Evolutionary conservation across 2,329 filamentous ascomycete species (phyloP).

Genomic region (Curvularia spicifera): DNA sequence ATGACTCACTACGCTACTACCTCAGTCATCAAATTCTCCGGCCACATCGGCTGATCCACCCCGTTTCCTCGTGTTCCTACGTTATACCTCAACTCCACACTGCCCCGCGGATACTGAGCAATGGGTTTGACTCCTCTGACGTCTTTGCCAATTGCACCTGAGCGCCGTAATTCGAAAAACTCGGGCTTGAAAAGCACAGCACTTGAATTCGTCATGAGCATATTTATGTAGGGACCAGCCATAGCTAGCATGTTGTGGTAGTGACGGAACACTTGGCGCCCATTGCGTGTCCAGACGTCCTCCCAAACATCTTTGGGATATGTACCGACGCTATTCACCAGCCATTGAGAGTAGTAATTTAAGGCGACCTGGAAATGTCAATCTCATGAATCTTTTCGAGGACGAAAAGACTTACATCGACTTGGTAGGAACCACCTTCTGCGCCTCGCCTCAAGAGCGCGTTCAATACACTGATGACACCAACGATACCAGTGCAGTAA

Average conservation of each 20-base stretch:
- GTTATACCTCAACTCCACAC: conserved; percentile 52
- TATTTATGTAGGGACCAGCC: conserved; percentile 51
- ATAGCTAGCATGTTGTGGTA: conserved; percentile 57
- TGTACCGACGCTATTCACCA: conserved; percentile 31
- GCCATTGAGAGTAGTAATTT: conserved; percentile 50
- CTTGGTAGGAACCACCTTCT: conserved; percentile 50
- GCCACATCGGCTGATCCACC: conserved; percentile 58
- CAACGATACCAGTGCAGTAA: conserved; percentile 55
- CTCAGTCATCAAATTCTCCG: conserved; percentile 52
- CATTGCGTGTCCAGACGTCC: conserved; percentile 56
- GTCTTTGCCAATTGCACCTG: conserved; percentile 48
- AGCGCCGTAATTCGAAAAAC: conserved; percentile 57
- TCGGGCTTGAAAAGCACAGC: conserved; percentile 53
- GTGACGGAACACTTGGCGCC: conserved; percentile 58
- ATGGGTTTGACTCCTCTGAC: conserved; percentile 56
- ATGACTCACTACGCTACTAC: conserved; percentile 33
- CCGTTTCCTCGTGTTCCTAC: conserved; percentile 60
- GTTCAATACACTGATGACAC: conserved; percentile 51
- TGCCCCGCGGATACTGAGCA: conserved; percentile 44
- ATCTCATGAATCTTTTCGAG: not conserved
- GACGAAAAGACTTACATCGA: conserved; percentile 48
- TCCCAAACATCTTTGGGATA: conserved; percentile 56
- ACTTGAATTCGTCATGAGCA: conserved; percentile 50
- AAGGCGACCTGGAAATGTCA: conserved; percentile 34
- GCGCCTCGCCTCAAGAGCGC: conserved; percentile 51